Evolutionary conservation across 441 rosid genomes (phyloP), one percentile per base, ranked within the genome.

Genomic region (Omphalea diandra): DNA sequence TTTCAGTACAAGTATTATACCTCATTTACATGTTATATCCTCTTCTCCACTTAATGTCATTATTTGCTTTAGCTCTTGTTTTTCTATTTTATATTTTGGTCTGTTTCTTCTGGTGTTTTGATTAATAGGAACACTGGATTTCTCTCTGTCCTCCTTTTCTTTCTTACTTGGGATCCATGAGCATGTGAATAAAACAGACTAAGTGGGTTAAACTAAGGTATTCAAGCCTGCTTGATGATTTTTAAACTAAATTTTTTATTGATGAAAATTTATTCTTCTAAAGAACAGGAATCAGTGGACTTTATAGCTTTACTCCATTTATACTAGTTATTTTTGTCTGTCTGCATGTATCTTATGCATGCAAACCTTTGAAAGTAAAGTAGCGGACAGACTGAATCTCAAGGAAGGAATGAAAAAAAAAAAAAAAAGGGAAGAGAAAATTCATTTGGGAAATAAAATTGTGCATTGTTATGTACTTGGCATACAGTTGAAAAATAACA

Each of bases 351-450:
- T 63, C 35, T 29, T 31, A 31, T 66, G 36, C n/a, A n/a, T n/a
- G n/a, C n/a, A n/a, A n/a, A n/a, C n/a, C n/a, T 52, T 52, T 14
- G 49, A 35, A 22, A 65, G 57, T 36, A 63, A 27, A 65, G 29
- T 31, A 7, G 35, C 11, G 7, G 20, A 7, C 33, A 36, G 12
- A 50, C 11, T 50, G 10, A 20, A 58, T 0, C 17, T n/a, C 27
- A 0, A 9, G 24, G 15, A 2, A 8, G 33, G 33, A 18, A 22
- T 4, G 44, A 9, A 49, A 36, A 53, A 40, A 20, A 46, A 29
- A 18, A 10, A n/a, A 8, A 58, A 58, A 18, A 22, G 10, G 44
- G 18, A 49, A 36, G 50, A 40, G 32, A 46, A 29, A 18, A 10
- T 18, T 24, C 47, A 20, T 10, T 64, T 46, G 24, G 22, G n/a